A percentile compares a stretch with the other conserved stretches of the same genome.
phyloP scores from a whole-genome alignment of 306 rosid genomes.

The Arachis stenosperma region DNA sequence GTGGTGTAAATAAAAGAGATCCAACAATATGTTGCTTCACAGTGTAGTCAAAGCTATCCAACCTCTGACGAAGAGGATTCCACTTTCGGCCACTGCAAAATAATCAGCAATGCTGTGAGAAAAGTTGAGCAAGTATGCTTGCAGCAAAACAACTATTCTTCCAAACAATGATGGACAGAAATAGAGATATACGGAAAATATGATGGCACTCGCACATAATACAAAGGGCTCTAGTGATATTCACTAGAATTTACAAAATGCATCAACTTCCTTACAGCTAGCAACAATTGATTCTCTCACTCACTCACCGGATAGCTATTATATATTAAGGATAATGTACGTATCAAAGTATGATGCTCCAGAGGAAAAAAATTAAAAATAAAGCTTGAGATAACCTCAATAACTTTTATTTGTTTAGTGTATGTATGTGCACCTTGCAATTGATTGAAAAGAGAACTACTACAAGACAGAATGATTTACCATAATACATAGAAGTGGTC shows the following conservation, averaged over 20 bases:
- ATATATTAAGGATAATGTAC: neutral
- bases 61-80: slow-evolving; percentile 95
- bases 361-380: slow-evolving; percentile 24
- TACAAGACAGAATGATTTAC: neutral
- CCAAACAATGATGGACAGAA: slow-evolving; percentile 23
- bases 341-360: slow-evolving; percentile 23
- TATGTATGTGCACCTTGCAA: slow-evolving; percentile 27
- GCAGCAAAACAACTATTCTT: slow-evolving; percentile 28
- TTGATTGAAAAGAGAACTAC: slow-evolving; percentile 30
- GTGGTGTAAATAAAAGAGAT: slow-evolving; percentile 83
- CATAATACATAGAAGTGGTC: too few species aligned
- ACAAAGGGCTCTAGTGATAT: slow-evolving; percentile 28
- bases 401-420: slow-evolving; percentile 21
- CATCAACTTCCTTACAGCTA: slow-evolving; percentile 22
- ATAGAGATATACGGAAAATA: slow-evolving; percentile 32
- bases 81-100: slow-evolving; percentile 87
- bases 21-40: slow-evolving; percentile 93
- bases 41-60: slow-evolving; percentile 90
- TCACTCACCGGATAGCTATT: slow-evolving; percentile 5
- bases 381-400: slow-evolving; percentile 19
- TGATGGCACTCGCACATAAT: slow-evolving; percentile 18
- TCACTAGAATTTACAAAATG: slow-evolving; percentile 23
- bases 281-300: slow-evolving; percentile 27
- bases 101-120: slow-evolving; percentile 35
- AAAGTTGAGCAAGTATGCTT: slow-evolving; percentile 1